Conservation (phyloP, 345 rosid species). For the Bruguiera sexangula region DNA sequence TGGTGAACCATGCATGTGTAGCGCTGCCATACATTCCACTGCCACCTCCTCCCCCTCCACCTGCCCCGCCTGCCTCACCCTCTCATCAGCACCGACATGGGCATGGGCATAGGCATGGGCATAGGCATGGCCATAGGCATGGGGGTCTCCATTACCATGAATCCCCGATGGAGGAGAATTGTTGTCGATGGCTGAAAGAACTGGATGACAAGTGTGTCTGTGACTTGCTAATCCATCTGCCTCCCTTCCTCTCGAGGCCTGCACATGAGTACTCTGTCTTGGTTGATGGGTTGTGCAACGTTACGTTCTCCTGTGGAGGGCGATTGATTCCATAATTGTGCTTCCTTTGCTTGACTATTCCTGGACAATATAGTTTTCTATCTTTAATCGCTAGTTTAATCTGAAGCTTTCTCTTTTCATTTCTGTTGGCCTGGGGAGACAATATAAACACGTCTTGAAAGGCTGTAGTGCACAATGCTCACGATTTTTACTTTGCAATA, state of each 20-base stretch:
- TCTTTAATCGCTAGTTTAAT: not conserved
- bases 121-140: conserved; percentile 8
- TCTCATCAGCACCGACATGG: not conserved
- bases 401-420: not conserved
- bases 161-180: conserved; percentile 25
- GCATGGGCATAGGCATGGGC: conserved; percentile 18
- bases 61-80: not conserved
- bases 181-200: conserved; percentile 75
- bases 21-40: conserved; percentile 34
- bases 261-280: conserved; percentile 49
- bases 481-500: not conserved
- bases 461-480: not conserved
- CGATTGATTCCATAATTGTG: not conserved
- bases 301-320: conserved; percentile 54
- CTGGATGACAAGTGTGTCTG: conserved; percentile 76
- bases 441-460: not conserved
- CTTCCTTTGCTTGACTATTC: not conserved
- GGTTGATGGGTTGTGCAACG: conserved; percentile 52
- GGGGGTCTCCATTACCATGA: not conserved
- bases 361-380: not conserved
- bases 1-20: conserved; percentile 65
- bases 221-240: conserved; percentile 66
- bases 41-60: conserved; percentile 14
- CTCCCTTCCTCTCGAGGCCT: conserved; percentile 66
- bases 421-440: not conserved